Evolutionary conservation across 2,329 filamentous ascomycete species (phyloP).

Genomic region (Aspergillus piperis): DNA sequence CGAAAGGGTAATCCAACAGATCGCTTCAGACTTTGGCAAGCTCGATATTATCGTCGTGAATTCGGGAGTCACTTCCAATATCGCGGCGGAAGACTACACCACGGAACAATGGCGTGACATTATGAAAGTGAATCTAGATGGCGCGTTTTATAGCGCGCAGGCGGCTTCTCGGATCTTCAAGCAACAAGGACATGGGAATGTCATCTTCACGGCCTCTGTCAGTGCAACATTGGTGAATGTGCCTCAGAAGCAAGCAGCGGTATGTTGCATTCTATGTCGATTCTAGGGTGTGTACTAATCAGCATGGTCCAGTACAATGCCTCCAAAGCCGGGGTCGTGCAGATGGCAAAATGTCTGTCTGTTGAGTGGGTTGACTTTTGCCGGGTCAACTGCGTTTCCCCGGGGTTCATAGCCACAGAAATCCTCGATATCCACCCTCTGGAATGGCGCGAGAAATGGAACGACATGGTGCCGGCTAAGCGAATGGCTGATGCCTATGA

Average conservation of each 20-base stretch:
- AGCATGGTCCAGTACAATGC: slow-evolving; percentile 35
- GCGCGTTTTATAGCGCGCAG: slow-evolving; percentile 43
- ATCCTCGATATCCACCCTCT: slow-evolving; percentile 37
- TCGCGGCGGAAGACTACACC: slow-evolving; percentile 43
- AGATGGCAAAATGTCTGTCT: slow-evolving; percentile 42
- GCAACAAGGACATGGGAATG: slow-evolving; percentile 35
- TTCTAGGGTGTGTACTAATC: neutral
- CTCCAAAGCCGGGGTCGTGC: slow-evolving; percentile 39
- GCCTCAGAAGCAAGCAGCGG: slow-evolving; percentile 41
- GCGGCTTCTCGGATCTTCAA: slow-evolving; percentile 43
- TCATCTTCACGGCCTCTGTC: slow-evolving; percentile 44
- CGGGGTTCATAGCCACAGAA: slow-evolving; percentile 45
- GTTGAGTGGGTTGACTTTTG: slow-evolving; percentile 44
- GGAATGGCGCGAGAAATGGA: slow-evolving; percentile 39
- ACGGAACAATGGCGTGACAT: slow-evolving; percentile 44
- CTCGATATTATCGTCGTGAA: slow-evolving; percentile 52
- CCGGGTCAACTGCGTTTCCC: slow-evolving; percentile 45
- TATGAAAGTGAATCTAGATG: slow-evolving; percentile 43
- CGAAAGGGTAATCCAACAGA: slow-evolving; percentile 32
- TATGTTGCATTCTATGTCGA: slow-evolving; percentile 10
- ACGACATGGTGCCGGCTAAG: slow-evolving; percentile 41
- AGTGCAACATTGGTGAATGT: slow-evolving; percentile 43
- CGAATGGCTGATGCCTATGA: slow-evolving; percentile 42
- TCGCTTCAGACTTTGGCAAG: slow-evolving; percentile 44
- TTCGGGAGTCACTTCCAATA: slow-evolving; percentile 37